phyloP scores from a whole-genome alignment of 108 stramenopile species.

The Nitzschia putrida region DNA sequence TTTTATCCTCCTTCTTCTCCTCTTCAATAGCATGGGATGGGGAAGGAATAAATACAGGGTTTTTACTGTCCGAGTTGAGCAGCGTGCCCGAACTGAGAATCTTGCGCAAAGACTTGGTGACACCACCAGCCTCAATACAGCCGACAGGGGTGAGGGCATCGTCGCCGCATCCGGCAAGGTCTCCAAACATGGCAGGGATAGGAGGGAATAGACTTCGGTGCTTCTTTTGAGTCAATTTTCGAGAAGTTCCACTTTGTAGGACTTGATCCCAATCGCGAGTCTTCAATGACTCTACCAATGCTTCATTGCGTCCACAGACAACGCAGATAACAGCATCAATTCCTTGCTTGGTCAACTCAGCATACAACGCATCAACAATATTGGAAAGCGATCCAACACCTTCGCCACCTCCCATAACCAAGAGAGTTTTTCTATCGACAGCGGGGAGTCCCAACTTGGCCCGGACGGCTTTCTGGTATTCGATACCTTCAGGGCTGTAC shows the following conservation, averaged over 20 bases:
- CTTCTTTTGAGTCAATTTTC: slow-evolving; percentile 5
- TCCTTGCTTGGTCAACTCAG: slow-evolving; percentile 60
- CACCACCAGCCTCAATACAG: slow-evolving; percentile 52
- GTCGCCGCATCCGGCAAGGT: slow-evolving; percentile 39
- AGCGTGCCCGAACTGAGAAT: slow-evolving; percentile 50
- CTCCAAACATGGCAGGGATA: slow-evolving; percentile 26
- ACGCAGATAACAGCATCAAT: slow-evolving; percentile 87
- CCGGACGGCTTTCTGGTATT: slow-evolving; percentile 56
- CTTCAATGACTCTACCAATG: slow-evolving; percentile 62
- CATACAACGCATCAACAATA: slow-evolving; percentile 82
- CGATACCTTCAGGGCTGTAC: slow-evolving; percentile 53
- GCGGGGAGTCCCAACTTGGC: slow-evolving; percentile 48
- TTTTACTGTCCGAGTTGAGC: slow-evolving; percentile 11
- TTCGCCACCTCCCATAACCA: slow-evolving; percentile 91
- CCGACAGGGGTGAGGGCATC: slow-evolving; percentile 32
- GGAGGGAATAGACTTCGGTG: slow-evolving; percentile 14
- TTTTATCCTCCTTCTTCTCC: slow-evolving; percentile 26
- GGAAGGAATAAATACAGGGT: slow-evolving; percentile 37
- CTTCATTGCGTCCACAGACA: slow-evolving; percentile 89
- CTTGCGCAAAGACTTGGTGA: slow-evolving; percentile 37
- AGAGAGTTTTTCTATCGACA: slow-evolving; percentile 49
- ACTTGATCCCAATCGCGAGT: slow-evolving; percentile 69
- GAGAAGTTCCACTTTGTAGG: slow-evolving; percentile 16
- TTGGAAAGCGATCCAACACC: slow-evolving; percentile 87
- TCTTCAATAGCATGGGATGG: slow-evolving; percentile 28